phyloP scores from a whole-genome alignment of 352 stramenopile species.

The Nothophytophthora sp. region DNA sequence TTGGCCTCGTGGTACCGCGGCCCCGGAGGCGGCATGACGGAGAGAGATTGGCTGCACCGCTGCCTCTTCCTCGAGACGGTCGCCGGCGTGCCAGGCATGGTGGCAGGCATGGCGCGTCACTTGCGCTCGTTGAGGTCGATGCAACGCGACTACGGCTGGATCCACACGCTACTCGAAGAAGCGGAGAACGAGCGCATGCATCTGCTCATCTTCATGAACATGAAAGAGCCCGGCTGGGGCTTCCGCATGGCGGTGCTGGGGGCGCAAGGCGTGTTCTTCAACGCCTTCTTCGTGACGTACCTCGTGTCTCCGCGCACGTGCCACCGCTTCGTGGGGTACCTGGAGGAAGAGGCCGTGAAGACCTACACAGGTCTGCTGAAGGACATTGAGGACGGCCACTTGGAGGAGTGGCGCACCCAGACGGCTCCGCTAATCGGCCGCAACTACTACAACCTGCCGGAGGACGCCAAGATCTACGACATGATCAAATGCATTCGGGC shows the following conservation, averaged over 20 bases:
- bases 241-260: slow-evolving; percentile 80
- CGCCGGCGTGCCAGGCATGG: slow-evolving; percentile 72
- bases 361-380: slow-evolving; percentile 91
- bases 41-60: slow-evolving; percentile 67
- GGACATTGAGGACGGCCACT: slow-evolving; percentile 84
- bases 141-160: slow-evolving; percentile 85
- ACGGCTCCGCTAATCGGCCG: slow-evolving; percentile 67
- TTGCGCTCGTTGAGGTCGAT: slow-evolving; percentile 82
- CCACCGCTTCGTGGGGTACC: slow-evolving; percentile 91
- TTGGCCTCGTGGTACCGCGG: slow-evolving; percentile 49
- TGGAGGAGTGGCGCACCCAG: slow-evolving; percentile 66
- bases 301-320: slow-evolving; percentile 79
- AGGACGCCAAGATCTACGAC: slow-evolving; percentile 79
- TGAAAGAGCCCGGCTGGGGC: slow-evolving; percentile 79
- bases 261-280: slow-evolving; percentile 87
- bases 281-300: slow-evolving; percentile 81
- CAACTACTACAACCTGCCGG: slow-evolving; percentile 84
- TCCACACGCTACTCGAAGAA: slow-evolving; percentile 90
- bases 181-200: slow-evolving; percentile 95
- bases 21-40: slow-evolving; percentile 50
- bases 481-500: slow-evolving; percentile 84
- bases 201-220: slow-evolving; percentile 88
- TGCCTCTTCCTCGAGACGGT: slow-evolving; percentile 80
- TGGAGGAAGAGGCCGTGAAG: slow-evolving; percentile 90
- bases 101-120: slow-evolving; percentile 69